These are phyloP conservation scores for Solanum hybrid DNA, from an alignment of 305 asterid genomes.

Conservation along the genomic window DNA sequence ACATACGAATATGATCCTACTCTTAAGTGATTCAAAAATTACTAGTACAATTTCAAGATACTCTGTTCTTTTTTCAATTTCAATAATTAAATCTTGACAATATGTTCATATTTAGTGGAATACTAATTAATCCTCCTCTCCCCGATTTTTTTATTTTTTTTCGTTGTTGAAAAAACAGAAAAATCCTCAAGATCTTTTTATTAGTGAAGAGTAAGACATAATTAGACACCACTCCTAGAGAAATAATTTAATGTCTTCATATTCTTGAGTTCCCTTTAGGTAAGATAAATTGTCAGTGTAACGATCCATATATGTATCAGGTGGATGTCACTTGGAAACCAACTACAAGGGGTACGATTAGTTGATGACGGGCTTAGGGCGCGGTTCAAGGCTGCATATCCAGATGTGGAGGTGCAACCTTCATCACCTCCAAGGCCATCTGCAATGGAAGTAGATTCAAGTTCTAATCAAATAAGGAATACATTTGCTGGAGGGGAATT, in stretches of 20 bases:
- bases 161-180: neutral
- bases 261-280: neutral
- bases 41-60: neutral
- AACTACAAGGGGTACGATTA: slow-evolving; percentile 75
- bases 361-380: slow-evolving; percentile 93
- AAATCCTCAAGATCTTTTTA: neutral
- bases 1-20: neutral
- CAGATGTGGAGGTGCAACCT: slow-evolving; percentile 96
- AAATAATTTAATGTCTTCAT: neutral
- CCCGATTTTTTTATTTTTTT: neutral
- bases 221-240: neutral
- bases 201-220: neutral
- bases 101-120: neutral
- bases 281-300: neutral
- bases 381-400: slow-evolving; percentile 94
- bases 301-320: slow-evolving; percentile 24
- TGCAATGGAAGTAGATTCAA: slow-evolving; percentile 65
- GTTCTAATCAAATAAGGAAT: slow-evolving; percentile 29
- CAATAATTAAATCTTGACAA: neutral
- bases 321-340: slow-evolving; percentile 98
- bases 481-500: slow-evolving; percentile 32
- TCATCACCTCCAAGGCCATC: slow-evolving; percentile 77
- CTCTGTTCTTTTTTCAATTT: neutral
- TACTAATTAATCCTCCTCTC: neutral
- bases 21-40: neutral